Conservation (phyloP, 2,329 filamentous ascomycete species). For the Calonectria multiphialidica region DNA sequence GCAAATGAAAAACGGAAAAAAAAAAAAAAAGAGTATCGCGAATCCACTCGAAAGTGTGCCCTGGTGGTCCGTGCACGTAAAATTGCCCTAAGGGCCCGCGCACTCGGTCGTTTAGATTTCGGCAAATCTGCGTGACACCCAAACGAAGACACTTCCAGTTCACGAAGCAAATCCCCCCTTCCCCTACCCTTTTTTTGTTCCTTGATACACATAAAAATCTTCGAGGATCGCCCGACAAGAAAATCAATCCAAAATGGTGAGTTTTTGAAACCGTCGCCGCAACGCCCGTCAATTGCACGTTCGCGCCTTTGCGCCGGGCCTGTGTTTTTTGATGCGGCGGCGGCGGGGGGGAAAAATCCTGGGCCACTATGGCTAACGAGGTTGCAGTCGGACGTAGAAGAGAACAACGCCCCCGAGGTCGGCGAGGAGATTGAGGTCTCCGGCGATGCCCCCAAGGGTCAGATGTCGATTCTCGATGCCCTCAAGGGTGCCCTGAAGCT, state of each 20-base stretch:
- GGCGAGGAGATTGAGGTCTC: conserved; percentile 94
- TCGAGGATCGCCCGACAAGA: conserved; percentile 77
- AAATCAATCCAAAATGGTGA: conserved; percentile 70
- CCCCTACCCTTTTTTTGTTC: conserved; percentile 39
- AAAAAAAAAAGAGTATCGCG: conserved; percentile 30
- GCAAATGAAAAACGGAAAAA: conserved; percentile 14
- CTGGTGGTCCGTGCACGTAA: conserved; percentile 56
- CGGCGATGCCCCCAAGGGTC: conserved; percentile 90
- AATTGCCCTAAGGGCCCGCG: conserved; percentile 57
- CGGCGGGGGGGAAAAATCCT: conserved; percentile 12
- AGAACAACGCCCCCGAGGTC: conserved; percentile 89
- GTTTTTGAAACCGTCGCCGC: conserved; percentile 44
- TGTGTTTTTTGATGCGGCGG: conserved; percentile 3
- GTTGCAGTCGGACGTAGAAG: conserved; percentile 99
- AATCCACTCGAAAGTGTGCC: conserved; percentile 47
- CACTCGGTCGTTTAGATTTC: conserved; percentile 49
- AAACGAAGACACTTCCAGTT: conserved; percentile 46
- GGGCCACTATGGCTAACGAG: conserved; percentile 37
- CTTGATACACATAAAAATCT: conserved; percentile 62
- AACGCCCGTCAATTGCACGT: conserved; percentile 34
- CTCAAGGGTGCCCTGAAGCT: conserved; percentile 99
- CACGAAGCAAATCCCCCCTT: conserved; percentile 46
- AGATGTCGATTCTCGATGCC: conserved; percentile 98
- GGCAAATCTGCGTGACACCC: conserved; percentile 51
- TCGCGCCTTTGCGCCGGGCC: neutral